Base-by-base conservation (phyloP, 2,329 filamentous ascomycete genomes). In the Xylaria multiplex region DNA sequence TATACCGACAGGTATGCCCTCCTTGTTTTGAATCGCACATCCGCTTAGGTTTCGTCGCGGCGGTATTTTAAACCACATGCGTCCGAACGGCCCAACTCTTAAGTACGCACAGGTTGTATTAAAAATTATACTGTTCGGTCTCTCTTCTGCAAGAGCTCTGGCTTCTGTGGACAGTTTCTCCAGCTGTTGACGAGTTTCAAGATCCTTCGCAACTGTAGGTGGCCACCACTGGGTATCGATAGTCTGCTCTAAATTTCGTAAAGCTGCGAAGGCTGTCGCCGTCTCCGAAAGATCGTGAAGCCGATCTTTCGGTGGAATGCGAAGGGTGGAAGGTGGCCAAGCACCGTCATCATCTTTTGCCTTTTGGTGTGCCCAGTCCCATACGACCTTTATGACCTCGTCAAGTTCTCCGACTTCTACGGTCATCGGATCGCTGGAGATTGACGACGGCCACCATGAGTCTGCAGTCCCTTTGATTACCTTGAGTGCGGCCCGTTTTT, bases 191-290 rank as follows among this genome's bases (percentile, higher is more conserved):
- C 13, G 42, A 19, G 59, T 30, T 62, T 49, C 53, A 22, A n/a
- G n/a, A 32, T 66, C 57, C 4, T 58, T 49, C 2, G 45, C 24
- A 9, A 30, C 43, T 16, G 52, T 53, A 27, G 54, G 46, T 16
- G 52, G 56, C 56, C 62, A 60, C 62, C 42, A 56, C n/a, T n/a
- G 16, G 6, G 43, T 42, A 56, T 60, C 32, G 22, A 35, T 65
- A 45, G 56, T 50, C 35, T 59, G 56, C 8, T 55, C 56, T 14
- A 59, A 40, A 45, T 65, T 65, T 27, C 62, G 56, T 19, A 65
- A 40, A 35, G 50, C 56, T 19, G 57, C 52, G 16, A 56, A 35
- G n/a, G 62, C 62, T 19, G 57, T 60, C 13, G 13, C 27, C 37
- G 55, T 49, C 45, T 64, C 62, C 2, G 37, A 19, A 35, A 56